Percentiles rank a stretch among this genome's conserved stretches.
These are phyloP conservation scores for Seiridium cupressi DNA, from an alignment of 2,329 filamentous ascomycete genomes.

Conservation along the genomic window DNA sequence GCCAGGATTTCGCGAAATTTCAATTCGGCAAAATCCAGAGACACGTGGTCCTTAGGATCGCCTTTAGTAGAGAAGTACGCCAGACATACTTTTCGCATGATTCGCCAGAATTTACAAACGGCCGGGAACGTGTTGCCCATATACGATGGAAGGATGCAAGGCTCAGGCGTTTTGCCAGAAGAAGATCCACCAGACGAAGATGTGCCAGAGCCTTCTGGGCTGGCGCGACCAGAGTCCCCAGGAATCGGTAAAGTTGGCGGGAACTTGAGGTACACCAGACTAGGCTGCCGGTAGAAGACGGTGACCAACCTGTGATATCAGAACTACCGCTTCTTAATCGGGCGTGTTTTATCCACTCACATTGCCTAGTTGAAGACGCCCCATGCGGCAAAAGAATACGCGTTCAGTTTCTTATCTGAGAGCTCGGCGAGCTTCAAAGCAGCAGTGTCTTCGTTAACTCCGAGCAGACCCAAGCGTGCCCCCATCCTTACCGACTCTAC, in stretches of 20 bases:
- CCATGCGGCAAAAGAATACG: constrained; percentile 26
- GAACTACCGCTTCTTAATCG: not conserved
- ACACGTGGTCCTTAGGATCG: constrained; percentile 9
- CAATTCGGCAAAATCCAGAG: constrained; percentile 29
- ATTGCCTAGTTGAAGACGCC: constrained; percentile 36
- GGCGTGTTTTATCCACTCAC: constrained; percentile 21
- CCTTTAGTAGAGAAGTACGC: not conserved
- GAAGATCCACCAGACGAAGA: not conserved
- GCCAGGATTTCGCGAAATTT: constrained; percentile 37
- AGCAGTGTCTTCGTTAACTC: constrained; percentile 8
- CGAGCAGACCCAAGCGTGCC: constrained; percentile 27
- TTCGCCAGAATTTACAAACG: constrained; percentile 34
- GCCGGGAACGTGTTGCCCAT: constrained; percentile 27
- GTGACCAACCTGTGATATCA: constrained; percentile 24
- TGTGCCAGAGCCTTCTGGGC: not conserved
- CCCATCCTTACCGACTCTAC: constrained; percentile 28
- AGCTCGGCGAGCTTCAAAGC: not conserved
- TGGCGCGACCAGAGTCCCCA: not conserved
- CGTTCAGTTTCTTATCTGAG: constrained; percentile 13
- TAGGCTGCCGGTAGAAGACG: constrained; percentile 32
- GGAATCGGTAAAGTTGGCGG: constrained; percentile 23
- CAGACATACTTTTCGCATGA: constrained; percentile 22
- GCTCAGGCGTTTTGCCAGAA: no score
- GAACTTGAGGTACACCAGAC: constrained; percentile 18
- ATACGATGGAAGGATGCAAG: not conserved